These are phyloP conservation scores for Fonsecaea erecta DNA, from an alignment of 2,329 filamentous ascomycete species.

Conservation along the genomic window DNA sequence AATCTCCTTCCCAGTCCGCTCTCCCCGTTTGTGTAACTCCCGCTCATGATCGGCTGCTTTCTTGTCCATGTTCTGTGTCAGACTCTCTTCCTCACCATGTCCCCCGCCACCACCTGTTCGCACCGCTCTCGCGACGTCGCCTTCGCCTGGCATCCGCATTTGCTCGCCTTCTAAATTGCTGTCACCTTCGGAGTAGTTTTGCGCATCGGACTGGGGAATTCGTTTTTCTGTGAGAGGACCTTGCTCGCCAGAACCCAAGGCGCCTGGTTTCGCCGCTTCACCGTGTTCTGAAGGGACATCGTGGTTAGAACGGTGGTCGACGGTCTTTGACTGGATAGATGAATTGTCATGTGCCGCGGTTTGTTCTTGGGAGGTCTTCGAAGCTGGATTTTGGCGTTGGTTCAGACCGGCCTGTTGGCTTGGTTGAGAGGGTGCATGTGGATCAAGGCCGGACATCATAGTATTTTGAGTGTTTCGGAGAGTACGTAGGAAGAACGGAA, in stretches of 20 bases:
- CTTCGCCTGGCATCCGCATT: slow-evolving; percentile 41
- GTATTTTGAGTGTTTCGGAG: background rate
- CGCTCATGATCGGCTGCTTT: slow-evolving; percentile 33
- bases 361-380: slow-evolving; percentile 38
- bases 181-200: slow-evolving; percentile 29
- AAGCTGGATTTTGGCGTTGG: slow-evolving; percentile 39
- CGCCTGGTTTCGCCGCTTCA: slow-evolving; percentile 33
- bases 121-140: slow-evolving; percentile 40
- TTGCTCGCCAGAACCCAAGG: slow-evolving; percentile 37
- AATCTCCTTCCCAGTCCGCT: slow-evolving; percentile 32
- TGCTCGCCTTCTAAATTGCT: slow-evolving; percentile 41
- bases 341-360: slow-evolving; percentile 31
- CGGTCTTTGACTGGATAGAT: slow-evolving; percentile 22
- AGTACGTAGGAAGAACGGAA: background rate
- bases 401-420: slow-evolving; percentile 39
- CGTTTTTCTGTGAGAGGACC: slow-evolving; percentile 32
- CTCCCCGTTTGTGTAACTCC: slow-evolving; percentile 34
- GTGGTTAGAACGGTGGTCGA: slow-evolving; percentile 36
- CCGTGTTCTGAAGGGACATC: slow-evolving; percentile 38
- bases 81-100: slow-evolving; percentile 24
- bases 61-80: slow-evolving; percentile 33
- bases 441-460: slow-evolving; percentile 37
- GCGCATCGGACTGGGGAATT: slow-evolving; percentile 29
- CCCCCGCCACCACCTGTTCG: slow-evolving; percentile 33
- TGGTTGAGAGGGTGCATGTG: slow-evolving; percentile 39